Conservation (phyloP, 768 basidiomycete genomes). For the Mycena floridula region DNA sequence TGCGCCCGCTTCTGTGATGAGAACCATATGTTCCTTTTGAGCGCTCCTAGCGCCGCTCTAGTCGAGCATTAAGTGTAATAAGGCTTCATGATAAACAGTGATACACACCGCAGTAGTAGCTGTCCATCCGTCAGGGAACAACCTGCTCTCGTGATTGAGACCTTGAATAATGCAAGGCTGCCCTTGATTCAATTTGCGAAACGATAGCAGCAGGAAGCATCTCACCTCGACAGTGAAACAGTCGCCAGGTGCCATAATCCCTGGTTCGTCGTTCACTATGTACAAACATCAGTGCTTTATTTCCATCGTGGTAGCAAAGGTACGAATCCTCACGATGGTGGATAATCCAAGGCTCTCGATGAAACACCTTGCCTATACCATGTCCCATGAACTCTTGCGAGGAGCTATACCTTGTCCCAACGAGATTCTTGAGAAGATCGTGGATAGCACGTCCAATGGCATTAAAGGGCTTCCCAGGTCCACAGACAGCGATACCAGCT, state of each 20-base stretch:
- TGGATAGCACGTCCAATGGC: slow-evolving; percentile 71
- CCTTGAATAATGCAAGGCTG: slow-evolving; percentile 81
- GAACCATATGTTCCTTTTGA: slow-evolving; percentile 84
- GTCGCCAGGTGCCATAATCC: slow-evolving; percentile 75
- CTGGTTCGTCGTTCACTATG: slow-evolving; percentile 78
- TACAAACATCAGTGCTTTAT: not conserved
- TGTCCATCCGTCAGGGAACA: slow-evolving; percentile 92
- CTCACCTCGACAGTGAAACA: slow-evolving; percentile 90
- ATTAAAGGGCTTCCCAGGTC: slow-evolving; percentile 62
- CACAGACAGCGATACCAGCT: slow-evolving; percentile 68
- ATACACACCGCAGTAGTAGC: slow-evolving; percentile 72
- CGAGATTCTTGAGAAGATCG: slow-evolving; percentile 28
- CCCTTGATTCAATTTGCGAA: slow-evolving; percentile 1
- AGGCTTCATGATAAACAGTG: not conserved
- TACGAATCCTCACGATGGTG: slow-evolving; percentile 48
- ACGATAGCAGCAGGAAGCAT: not conserved
- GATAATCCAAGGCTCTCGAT: slow-evolving; percentile 76
- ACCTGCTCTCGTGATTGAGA: slow-evolving; percentile 55
- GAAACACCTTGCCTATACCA: slow-evolving; percentile 80
- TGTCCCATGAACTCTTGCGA: slow-evolving; percentile 78
- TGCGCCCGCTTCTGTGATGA: slow-evolving; percentile 73
- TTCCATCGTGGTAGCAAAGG: not conserved
- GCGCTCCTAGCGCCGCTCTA: slow-evolving; percentile 80
- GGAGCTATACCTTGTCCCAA: slow-evolving; percentile 44
- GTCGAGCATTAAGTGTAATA: not conserved